These are phyloP conservation scores for Veloboletus limbatus DNA, from an alignment of 1,284 basidiomycete species.

Conservation along the genomic window DNA sequence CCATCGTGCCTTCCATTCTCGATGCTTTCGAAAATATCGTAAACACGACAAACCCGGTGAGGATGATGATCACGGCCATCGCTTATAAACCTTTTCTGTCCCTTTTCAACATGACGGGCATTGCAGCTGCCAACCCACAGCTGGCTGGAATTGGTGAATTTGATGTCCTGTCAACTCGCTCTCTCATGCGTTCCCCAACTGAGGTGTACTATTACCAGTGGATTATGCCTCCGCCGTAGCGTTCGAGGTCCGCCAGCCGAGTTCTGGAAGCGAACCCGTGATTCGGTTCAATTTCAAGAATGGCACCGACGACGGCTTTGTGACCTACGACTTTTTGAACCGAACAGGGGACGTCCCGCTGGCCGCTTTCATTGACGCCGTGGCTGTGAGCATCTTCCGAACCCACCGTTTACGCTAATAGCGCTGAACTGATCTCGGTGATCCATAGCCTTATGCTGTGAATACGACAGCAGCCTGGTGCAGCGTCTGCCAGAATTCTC, in stretches of 20 bases:
- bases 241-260: constrained; percentile 63
- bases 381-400: constrained; percentile 40
- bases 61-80: constrained; percentile 62
- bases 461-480: constrained; percentile 61
- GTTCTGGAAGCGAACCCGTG: constrained; percentile 45
- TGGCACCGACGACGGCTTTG: constrained; percentile 56
- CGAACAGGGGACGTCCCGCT: constrained; percentile 57
- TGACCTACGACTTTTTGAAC: constrained; percentile 62
- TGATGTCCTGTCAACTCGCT: constrained; percentile 7
- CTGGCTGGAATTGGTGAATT: constrained; percentile 62
- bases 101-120: constrained; percentile 74
- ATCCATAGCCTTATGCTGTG: constrained; percentile 45
- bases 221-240: constrained; percentile 71
- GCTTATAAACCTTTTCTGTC: constrained; percentile 85
- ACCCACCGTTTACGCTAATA: background rate
- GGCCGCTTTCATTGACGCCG: constrained; percentile 48
- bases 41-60: constrained; percentile 57
- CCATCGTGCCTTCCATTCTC: constrained; percentile 63
- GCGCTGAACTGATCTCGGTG: constrained; percentile 5
- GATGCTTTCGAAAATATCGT: constrained; percentile 57
- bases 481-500: constrained; percentile 50
- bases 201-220: constrained; percentile 42
- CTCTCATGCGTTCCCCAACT: constrained; percentile 17
- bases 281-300: constrained; percentile 80
- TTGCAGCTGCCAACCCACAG: constrained; percentile 48